Evolutionary conservation across 805 yeast species (phyloP).

Genomic region (Kuraishia borneana): DNA sequence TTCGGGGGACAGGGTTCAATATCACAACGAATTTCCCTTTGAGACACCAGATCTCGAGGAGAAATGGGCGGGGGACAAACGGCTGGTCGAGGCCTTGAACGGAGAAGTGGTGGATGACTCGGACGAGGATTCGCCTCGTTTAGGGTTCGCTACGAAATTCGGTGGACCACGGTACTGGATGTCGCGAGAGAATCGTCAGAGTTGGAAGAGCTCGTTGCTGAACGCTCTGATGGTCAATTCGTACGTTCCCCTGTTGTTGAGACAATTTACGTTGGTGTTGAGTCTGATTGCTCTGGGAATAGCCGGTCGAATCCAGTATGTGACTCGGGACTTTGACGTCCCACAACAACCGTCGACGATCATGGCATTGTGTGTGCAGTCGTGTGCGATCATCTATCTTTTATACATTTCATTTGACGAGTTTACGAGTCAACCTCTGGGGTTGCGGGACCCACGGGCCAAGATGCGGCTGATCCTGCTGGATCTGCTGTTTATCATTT

Average conservation of each 20-base stretch:
- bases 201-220: conserved; percentile 50
- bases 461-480: conserved; percentile 73
- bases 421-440: conserved; percentile 84
- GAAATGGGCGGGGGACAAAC: conserved; percentile 63
- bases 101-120: conserved; percentile 18
- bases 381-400: conserved; percentile 67
- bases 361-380: conserved; percentile 82
- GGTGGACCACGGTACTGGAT: conserved; percentile 55
- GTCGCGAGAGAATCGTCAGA: conserved; percentile 49
- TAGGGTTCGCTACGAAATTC: neutral
- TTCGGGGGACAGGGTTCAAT: conserved; percentile 12
- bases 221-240: conserved; percentile 63
- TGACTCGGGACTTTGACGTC: conserved; percentile 17
- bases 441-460: conserved; percentile 74
- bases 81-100: conserved; percentile 43
- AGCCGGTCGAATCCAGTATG: conserved; percentile 25
- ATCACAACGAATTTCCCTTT: conserved; percentile 14
- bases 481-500: conserved; percentile 80
- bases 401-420: conserved; percentile 84
- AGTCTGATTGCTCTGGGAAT: conserved; percentile 62
- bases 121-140: conserved; percentile 1
- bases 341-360: conserved; percentile 82
- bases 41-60: conserved; percentile 29
- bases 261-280: conserved; percentile 48
- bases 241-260: conserved; percentile 65